These are phyloP conservation scores for Trichoderma arundinaceum DNA, from an alignment of 2,329 filamentous ascomycete species.

Conservation along the genomic window DNA sequence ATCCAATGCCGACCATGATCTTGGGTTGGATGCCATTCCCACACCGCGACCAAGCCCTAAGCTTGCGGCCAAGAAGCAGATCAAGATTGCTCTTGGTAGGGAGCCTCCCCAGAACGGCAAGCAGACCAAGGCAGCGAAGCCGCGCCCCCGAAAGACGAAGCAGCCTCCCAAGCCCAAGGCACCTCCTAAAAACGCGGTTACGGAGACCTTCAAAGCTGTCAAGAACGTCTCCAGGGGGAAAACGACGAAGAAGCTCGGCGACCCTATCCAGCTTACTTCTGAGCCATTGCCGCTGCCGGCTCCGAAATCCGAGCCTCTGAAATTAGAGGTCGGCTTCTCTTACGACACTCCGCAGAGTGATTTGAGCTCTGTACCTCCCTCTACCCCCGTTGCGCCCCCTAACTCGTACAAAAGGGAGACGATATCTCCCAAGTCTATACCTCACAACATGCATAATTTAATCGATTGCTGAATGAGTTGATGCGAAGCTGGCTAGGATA, in stretches of 20 bases:
- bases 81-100: slow-evolving; percentile 54
- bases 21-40: slow-evolving; percentile 57
- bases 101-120: slow-evolving; percentile 33
- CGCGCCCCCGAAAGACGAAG: slow-evolving; percentile 44
- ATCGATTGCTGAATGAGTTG: slow-evolving; percentile 39
- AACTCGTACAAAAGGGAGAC: slow-evolving; percentile 40
- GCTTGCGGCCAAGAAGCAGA: slow-evolving; percentile 57
- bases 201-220: slow-evolving; percentile 53
- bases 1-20: slow-evolving; percentile 45
- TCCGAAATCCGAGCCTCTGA: slow-evolving; percentile 37
- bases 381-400: slow-evolving; percentile 35
- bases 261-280: slow-evolving; percentile 24
- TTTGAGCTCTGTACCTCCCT: slow-evolving; percentile 34
- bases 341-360: slow-evolving; percentile 29
- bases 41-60: slow-evolving; percentile 65
- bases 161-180: slow-evolving; percentile 45
- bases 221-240: slow-evolving; percentile 44
- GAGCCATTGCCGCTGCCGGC: slow-evolving; percentile 34
- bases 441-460: slow-evolving; percentile 48
- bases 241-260: slow-evolving; percentile 35
- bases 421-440: slow-evolving; percentile 52
- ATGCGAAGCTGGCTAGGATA: slow-evolving; percentile 20
- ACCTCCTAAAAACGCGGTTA: slow-evolving; percentile 48
- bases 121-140: slow-evolving; percentile 39
- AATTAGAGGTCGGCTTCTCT: slow-evolving; percentile 25